Percentiles rank a stretch among this genome's conserved stretches.
These are phyloP conservation scores for Clitoria ternatea DNA, from an alignment of 306 rosid species.

Conservation along the genomic window DNA sequence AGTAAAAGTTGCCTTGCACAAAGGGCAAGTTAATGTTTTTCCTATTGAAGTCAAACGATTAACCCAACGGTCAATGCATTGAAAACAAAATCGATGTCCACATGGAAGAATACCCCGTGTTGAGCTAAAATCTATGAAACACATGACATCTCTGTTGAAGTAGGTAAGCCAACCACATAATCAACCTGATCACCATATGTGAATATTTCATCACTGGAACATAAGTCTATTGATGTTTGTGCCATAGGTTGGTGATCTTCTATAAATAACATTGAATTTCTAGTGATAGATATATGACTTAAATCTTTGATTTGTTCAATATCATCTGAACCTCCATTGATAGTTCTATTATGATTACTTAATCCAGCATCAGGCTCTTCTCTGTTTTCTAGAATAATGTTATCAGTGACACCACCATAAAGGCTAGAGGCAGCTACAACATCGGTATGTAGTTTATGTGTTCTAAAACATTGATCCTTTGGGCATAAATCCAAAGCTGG, in stretches of 20 bases:
- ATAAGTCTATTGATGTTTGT: conserved; percentile 34
- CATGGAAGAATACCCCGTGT: conserved; percentile 77
- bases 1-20: conserved; percentile 75
- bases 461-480: conserved; percentile 26
- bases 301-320: conserved; percentile 29
- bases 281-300: conserved; percentile 2
- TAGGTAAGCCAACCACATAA: conserved; percentile 26
- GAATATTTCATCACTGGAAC: conserved; percentile 25
- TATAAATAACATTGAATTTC: conserved; percentile 20
- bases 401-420: conserved; percentile 25
- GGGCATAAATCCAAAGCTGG: conserved; percentile 30
- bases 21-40: conserved; percentile 66
- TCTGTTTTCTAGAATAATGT: conserved; percentile 29
- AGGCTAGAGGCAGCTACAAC: conserved; percentile 32
- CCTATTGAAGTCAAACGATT: conserved; percentile 50
- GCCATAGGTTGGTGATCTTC: conserved; percentile 32
- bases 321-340: conserved; percentile 32
- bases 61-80: conserved; percentile 81
- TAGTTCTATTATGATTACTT: conserved; percentile 20
- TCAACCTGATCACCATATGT: conserved; percentile 25
- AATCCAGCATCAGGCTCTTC: conserved; percentile 33
- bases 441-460: conserved; percentile 19
- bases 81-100: conserved; percentile 84
- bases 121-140: conserved; percentile 71
- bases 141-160: conserved; percentile 64